Evolutionary conservation across 2,329 filamentous ascomycete genomes (phyloP).

Genomic region (Fusarium transvaalense): DNA sequence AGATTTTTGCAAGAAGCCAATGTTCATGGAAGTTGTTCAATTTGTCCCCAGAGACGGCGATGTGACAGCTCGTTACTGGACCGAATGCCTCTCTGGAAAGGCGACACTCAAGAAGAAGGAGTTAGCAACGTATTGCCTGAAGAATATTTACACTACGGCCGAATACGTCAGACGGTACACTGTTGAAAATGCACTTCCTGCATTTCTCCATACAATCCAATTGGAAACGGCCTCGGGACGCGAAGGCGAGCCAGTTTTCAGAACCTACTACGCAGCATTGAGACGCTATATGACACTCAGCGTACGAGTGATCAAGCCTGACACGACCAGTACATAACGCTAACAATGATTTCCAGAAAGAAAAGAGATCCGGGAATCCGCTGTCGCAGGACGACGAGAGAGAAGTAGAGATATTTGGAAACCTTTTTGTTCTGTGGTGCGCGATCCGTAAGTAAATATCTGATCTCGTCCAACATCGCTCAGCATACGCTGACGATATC

Average conservation of each 20-base stretch:
- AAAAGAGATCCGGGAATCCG: neutral
- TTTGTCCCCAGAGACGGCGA: constrained; percentile 57
- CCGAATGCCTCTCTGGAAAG: constrained; percentile 46
- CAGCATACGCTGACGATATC: neutral
- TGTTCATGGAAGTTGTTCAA: constrained; percentile 57
- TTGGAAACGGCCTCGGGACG: constrained; percentile 13
- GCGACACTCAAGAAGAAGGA: constrained; percentile 48
- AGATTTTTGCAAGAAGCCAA: constrained; percentile 53
- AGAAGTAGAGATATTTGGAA: constrained; percentile 55
- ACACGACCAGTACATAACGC: neutral
- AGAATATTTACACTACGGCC: constrained; percentile 53
- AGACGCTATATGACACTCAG: constrained; percentile 39
- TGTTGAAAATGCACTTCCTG: constrained; percentile 44
- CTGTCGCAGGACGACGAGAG: constrained; percentile 27
- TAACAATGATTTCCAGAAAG: constrained; percentile 2
- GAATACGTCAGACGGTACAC: constrained; percentile 55
- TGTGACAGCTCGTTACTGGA: constrained; percentile 56
- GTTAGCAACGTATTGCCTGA: constrained; percentile 58
- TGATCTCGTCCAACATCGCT: neutral
- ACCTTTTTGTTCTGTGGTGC: constrained; percentile 61
- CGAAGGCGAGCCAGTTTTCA: constrained; percentile 32
- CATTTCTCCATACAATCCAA: constrained; percentile 45
- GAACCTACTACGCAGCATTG: constrained; percentile 42
- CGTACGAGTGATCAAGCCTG: constrained; percentile 29
- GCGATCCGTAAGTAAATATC: constrained; percentile 57